Evolutionary conservation across 441 rosid species (phyloP).

Genomic region (Croton setiger): DNA sequence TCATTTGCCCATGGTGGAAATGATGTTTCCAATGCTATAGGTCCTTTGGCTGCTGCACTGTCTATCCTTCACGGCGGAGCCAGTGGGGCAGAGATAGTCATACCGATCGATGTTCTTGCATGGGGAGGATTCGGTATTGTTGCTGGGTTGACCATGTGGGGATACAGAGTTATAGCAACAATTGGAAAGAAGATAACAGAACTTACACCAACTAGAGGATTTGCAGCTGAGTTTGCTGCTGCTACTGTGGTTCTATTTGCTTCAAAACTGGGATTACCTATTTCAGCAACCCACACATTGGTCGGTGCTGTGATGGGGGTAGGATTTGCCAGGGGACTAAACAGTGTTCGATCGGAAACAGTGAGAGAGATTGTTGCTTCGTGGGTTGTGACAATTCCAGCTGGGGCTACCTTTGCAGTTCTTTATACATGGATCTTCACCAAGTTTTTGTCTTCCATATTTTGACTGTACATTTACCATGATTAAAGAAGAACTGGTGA

Average conservation of each 20-base stretch:
- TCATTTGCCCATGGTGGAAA: conserved; percentile 99
- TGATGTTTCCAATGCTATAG: conserved; percentile 96
- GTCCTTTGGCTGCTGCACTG: conserved; percentile 93
- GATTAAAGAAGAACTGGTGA: conserved; percentile 24
- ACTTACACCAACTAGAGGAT: conserved; percentile 93
- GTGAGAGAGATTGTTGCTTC: conserved; percentile 88
- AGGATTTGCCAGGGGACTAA: conserved; percentile 94
- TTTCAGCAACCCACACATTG: conserved; percentile 92
- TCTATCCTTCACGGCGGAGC: conserved; percentile 78
- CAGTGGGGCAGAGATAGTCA: conserved; percentile 55
- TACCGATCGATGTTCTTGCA: conserved; percentile 84
- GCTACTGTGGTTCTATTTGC: conserved; percentile 93
- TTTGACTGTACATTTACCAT: conserved; percentile 37
- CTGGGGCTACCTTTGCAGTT: conserved; percentile 74
- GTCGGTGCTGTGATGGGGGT: conserved; percentile 99
- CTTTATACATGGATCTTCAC: conserved; percentile 87
- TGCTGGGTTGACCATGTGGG: conserved; percentile 93
- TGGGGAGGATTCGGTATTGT: conserved; percentile 99
- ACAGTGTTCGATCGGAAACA: conserved; percentile 84
- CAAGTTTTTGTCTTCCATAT: conserved; percentile 59
- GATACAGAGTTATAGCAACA: conserved; percentile 95
- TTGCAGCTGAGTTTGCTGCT: conserved; percentile 96
- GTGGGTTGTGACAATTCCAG: conserved; percentile 94
- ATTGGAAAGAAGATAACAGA: conserved; percentile 98
- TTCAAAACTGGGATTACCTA: conserved; percentile 86